Evolutionary conservation across 129 eudicot species (phyloP).

Genomic region (Pseudognaphalium luteoalbum): DNA sequence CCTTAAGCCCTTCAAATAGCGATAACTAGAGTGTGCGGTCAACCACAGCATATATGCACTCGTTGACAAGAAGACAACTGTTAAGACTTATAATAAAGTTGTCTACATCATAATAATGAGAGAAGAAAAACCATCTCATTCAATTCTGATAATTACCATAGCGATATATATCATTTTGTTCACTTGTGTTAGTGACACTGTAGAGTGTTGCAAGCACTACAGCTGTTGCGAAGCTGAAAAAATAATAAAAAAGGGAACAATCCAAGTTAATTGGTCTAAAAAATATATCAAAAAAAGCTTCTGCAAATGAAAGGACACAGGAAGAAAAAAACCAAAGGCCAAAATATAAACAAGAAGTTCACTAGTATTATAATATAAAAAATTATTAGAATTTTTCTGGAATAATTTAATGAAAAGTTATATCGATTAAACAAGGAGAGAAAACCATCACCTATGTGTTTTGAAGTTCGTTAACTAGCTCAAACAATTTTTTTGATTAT

Average conservation of each 20-base stretch:
- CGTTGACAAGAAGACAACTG: background rate
- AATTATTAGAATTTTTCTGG: background rate
- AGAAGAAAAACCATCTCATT: background rate
- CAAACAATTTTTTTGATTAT: background rate
- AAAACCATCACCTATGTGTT: background rate
- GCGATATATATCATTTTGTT: conserved; percentile 76
- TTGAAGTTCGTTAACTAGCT: conserved; percentile 14
- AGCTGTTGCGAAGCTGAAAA: conserved; percentile 68
- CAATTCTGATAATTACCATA: conserved; percentile 53
- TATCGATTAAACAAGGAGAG: background rate
- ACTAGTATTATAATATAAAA: background rate
- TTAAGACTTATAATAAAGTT: background rate
- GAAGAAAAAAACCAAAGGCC: background rate
- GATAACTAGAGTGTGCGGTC: background rate
- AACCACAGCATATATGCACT: background rate
- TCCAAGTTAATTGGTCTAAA: conserved; percentile 4
- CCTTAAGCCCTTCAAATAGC: background rate
- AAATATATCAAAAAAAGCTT: background rate
- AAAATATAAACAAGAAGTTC: background rate
- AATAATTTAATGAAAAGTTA: background rate
- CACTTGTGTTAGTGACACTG: conserved; percentile 61
- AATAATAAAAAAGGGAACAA: conserved; percentile 4
- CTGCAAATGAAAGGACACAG: background rate
- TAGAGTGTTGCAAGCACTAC: conserved; percentile 77
- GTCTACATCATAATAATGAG: background rate